Evolutionary conservation across 371 early-diverging fungal species (phyloP).

Genomic region (Rozella allomycis): DNA sequence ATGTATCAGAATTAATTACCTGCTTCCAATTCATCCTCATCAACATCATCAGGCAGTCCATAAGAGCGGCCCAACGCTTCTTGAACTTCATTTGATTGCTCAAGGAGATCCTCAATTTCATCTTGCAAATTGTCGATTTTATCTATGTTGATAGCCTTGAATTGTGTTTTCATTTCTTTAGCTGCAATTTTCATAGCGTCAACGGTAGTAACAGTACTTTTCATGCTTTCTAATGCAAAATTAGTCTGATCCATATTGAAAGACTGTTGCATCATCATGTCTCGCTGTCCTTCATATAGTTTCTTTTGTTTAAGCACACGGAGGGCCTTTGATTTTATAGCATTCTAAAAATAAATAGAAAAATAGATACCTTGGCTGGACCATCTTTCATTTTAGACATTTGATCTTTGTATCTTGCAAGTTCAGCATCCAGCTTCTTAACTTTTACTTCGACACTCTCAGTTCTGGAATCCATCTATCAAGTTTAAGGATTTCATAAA

Average conservation of each 20-base stretch:
- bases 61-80: conserved; percentile 75
- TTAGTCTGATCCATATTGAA: conserved; percentile 85
- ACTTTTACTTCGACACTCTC: conserved; percentile 78
- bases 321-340: conserved; percentile 71
- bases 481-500: background rate
- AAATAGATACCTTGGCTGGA: conserved; percentile 46
- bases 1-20: conserved; percentile 14
- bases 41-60: conserved; percentile 74
- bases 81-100: conserved; percentile 83
- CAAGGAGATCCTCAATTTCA: conserved; percentile 86
- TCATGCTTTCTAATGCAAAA: conserved; percentile 55
- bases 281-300: conserved; percentile 73
- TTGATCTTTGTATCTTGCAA: conserved; percentile 69
- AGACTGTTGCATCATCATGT: conserved; percentile 74
- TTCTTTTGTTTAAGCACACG: conserved; percentile 77
- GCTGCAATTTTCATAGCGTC: conserved; percentile 85
- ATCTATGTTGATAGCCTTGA: conserved; percentile 71
- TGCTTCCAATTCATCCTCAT: conserved; percentile 89
- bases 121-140: conserved; percentile 85
- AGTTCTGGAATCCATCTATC: conserved; percentile 55
- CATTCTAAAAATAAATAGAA: conserved; percentile 25
- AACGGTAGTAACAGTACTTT: conserved; percentile 71
- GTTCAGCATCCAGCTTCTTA: conserved; percentile 70
- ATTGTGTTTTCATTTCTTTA: conserved; percentile 78
- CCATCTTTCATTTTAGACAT: conserved; percentile 81